Conservation (phyloP, 1,139 yeast genomes). For the Zhuliangozyma parablackwelliae region DNA sequence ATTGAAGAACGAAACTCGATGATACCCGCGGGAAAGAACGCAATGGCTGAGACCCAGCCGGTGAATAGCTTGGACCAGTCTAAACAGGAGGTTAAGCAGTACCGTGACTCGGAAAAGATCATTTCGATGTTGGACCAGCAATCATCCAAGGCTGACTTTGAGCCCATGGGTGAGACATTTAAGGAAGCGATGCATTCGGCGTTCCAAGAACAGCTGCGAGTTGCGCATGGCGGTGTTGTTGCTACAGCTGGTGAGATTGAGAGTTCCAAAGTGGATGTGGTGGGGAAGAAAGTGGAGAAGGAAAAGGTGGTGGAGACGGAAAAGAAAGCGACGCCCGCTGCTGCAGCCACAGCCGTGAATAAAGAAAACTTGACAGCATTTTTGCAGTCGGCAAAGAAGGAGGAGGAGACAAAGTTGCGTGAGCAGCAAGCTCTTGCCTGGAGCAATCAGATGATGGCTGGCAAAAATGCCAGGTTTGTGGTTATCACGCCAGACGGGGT, state of each 20-base stretch:
- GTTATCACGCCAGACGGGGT: constrained; percentile 44
- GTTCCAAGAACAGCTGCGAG: constrained; percentile 1
- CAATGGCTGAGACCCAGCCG: background rate
- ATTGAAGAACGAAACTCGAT: constrained; percentile 5
- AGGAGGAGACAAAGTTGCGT: constrained; percentile 43
- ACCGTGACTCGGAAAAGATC: constrained; percentile 21
- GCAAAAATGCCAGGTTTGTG: constrained; percentile 39
- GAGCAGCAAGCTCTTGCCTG: constrained; percentile 53
- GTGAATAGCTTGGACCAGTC: background rate
- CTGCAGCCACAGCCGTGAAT: constrained; percentile 7
- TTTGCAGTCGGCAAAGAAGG: constrained; percentile 40
- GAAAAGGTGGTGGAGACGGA: background rate
- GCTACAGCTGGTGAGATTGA: background rate
- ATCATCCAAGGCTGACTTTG: constrained; percentile 5
- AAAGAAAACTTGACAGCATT: constrained; percentile 29
- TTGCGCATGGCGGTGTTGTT: background rate
- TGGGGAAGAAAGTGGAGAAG: background rate
- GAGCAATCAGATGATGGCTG: constrained; percentile 31
- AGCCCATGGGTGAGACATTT: constrained; percentile 4
- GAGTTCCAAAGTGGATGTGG: background rate
- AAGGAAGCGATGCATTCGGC: constrained; percentile 5
- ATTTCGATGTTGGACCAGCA: constrained; percentile 12
- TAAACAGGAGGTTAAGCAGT: constrained; percentile 5
- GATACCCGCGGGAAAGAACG: too few relatives aligned
- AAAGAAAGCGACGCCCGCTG: background rate